A percentile compares a stretch with the other conserved stretches of the same genome.
Evolutionary conservation across 441 rosid species (phyloP).

Genomic region (Gossypium lobatum): DNA sequence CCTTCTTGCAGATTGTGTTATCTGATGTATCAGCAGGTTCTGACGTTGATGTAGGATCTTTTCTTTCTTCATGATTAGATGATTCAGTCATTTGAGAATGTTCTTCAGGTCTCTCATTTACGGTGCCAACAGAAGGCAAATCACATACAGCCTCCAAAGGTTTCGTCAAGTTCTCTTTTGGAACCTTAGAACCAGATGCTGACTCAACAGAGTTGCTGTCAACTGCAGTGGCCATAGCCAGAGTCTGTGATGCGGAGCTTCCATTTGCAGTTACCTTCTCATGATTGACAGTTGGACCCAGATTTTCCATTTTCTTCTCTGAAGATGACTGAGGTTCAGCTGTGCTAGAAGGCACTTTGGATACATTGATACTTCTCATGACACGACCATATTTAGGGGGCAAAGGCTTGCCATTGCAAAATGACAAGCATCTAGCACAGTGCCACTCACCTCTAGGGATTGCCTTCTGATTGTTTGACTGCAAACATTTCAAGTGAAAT

Average conservation of each 20-base stretch:
- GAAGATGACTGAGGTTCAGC: slow-evolving; percentile 45
- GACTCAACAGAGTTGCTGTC: slow-evolving; percentile 21
- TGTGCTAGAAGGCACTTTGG: slow-evolving; percentile 52
- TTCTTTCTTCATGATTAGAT: slow-evolving; percentile 28
- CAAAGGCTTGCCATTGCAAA: slow-evolving; percentile 80
- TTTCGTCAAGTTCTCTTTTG: slow-evolving; percentile 27
- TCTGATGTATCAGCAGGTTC: slow-evolving; percentile 23
- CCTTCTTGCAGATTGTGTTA: slow-evolving; percentile 15
- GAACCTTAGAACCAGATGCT: slow-evolving; percentile 31
- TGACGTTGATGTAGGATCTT: slow-evolving; percentile 26
- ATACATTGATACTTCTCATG: slow-evolving; percentile 50
- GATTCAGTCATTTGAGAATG: slow-evolving; percentile 31
- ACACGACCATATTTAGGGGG: slow-evolving; percentile 92
- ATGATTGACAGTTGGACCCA: slow-evolving; percentile 40
- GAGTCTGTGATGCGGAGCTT: slow-evolving; percentile 28
- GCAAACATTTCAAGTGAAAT: slow-evolving; percentile 82
- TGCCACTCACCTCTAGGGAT: slow-evolving; percentile 91
- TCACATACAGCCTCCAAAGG: slow-evolving; percentile 19
- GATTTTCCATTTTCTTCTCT: slow-evolving; percentile 45
- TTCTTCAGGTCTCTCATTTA: slow-evolving; percentile 27
- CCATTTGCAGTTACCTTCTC: slow-evolving; percentile 39
- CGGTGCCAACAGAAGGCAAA: slow-evolving; percentile 21
- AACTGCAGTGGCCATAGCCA: slow-evolving; percentile 26
- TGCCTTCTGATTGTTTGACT: slow-evolving; percentile 53
- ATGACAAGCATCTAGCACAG: slow-evolving; percentile 67